Conservation (phyloP, 2,329 filamentous ascomycete species). For the Graphilbum fragrans region DNA sequence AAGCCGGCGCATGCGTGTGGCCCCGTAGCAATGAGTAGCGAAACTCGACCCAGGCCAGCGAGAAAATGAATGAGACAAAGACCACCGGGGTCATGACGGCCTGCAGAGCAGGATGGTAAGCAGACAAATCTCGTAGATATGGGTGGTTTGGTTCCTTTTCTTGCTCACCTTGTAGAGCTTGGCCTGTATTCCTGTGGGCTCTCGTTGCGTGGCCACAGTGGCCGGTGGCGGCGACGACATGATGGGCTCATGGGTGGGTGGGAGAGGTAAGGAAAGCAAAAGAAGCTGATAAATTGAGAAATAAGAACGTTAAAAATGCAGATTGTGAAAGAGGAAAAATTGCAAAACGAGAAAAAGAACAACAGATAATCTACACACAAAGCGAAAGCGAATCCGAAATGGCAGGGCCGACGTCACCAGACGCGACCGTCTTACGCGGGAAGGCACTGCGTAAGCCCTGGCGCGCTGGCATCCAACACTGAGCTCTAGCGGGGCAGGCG, state of each 20-base stretch:
- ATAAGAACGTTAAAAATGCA: too few relatives aligned
- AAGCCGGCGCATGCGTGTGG: constrained; percentile 17
- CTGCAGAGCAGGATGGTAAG: neutral
- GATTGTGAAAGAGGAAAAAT: too few relatives aligned
- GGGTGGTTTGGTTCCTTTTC: too few relatives aligned
- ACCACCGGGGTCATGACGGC: constrained; percentile 48
- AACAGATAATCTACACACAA: too few relatives aligned
- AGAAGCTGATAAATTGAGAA: neutral
- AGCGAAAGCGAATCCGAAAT: too few relatives aligned
- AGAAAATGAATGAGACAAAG: constrained; percentile 53
- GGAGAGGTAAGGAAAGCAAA: neutral
- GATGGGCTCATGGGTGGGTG: neutral
- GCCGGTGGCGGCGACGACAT: constrained; percentile 5
- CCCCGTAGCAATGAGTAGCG: constrained; percentile 39
- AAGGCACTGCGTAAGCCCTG: too few relatives aligned
- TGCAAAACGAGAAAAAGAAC: too few relatives aligned
- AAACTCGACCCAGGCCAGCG: constrained; percentile 50
- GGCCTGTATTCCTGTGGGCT: neutral
- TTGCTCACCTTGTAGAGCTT: constrained; percentile 6
- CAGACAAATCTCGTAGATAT: neutral
- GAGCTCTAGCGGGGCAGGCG: neutral
- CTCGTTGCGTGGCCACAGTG: neutral
- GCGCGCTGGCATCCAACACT: too few relatives aligned
- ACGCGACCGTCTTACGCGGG: too few relatives aligned
- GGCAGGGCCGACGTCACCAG: too few relatives aligned